Evolutionary conservation across 164 flowering plant species (phyloP).

Genomic region (Amborella trichopoda): DNA sequence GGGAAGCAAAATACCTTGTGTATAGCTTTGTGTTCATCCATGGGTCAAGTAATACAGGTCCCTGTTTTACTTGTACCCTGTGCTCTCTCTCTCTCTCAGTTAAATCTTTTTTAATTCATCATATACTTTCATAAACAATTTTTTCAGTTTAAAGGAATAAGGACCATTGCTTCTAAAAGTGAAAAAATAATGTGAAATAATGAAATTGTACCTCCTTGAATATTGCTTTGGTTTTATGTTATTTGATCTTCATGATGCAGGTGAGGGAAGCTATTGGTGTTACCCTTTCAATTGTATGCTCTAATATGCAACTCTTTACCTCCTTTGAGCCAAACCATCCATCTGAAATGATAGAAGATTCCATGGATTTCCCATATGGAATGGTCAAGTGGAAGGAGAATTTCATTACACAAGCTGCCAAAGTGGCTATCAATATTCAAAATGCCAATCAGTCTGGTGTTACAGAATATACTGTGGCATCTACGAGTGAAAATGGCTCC

Average conservation of each 20-base stretch:
- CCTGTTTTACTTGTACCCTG: no score
- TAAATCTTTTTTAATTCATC: no score
- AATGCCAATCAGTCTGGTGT: conserved; percentile 32
- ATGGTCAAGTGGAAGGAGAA: conserved; percentile 41
- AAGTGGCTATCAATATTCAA: conserved; percentile 50
- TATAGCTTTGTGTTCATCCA: no score
- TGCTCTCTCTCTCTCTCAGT: no score
- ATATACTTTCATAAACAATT: no score
- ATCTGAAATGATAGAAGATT: conserved; percentile 15
- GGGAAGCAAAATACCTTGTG: no score
- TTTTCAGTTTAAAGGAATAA: no score
- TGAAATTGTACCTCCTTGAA: no score
- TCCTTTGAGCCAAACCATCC: conserved; percentile 22
- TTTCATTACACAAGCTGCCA: conserved; percentile 49
- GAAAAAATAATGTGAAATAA: no score
- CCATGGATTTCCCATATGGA: conserved; percentile 10
- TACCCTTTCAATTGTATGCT: conserved; percentile 75
- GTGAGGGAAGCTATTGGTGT: conserved; percentile 94
- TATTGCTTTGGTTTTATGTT: no score
- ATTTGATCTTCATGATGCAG: conserved; percentile 40
- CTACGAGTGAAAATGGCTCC: conserved; percentile 22
- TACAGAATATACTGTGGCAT: conserved; percentile 19
- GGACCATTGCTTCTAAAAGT: no score
- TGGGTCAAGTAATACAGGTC: no score
- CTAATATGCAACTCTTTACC: conserved; percentile 58